A percentile compares a stretch with the other conserved stretches of the same genome.
Evolutionary conservation across 2,329 filamentous ascomycete genomes (phyloP).

Genomic region (Sarocladium kiliense): DNA sequence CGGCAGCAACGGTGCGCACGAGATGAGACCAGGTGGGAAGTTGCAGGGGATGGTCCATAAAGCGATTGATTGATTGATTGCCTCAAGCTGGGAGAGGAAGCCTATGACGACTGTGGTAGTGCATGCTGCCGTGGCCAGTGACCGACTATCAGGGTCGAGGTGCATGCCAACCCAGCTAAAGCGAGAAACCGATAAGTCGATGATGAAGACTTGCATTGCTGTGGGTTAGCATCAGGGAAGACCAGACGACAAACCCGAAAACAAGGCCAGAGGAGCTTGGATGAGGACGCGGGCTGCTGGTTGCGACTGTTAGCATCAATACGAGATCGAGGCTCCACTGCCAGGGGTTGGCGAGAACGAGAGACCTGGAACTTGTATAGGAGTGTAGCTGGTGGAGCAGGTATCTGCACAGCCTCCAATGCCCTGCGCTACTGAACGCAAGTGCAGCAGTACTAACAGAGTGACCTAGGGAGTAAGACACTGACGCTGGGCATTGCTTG

Average conservation of each 20-base stretch:
- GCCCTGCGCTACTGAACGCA: not conserved
- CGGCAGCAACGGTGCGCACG: not conserved
- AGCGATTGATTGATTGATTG: not conserved
- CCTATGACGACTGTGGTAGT: not conserved
- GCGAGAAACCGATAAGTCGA: not conserved
- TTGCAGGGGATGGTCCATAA: not conserved
- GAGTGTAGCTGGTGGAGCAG: constrained; percentile 1
- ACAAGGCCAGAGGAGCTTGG: not conserved
- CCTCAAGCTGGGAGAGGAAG: not conserved
- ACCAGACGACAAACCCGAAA: too few species aligned
- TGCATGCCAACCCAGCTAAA: not conserved
- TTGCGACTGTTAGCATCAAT: constrained; percentile 1
- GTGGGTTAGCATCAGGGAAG: too few species aligned
- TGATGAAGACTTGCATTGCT: constrained; percentile 2
- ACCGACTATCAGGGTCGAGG: not conserved
- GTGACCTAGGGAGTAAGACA: not conserved
- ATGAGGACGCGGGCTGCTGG: not conserved
- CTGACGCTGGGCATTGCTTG: too few species aligned
- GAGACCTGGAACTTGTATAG: not conserved
- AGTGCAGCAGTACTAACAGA: constrained; percentile 3
- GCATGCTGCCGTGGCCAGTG: not conserved
- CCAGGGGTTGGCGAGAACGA: not conserved
- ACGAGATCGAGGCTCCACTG: constrained; percentile 5
- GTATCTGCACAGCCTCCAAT: constrained; percentile 9
- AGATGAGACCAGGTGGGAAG: not conserved